phyloP scores from a whole-genome alignment of 129 eudicot species.

The Daucus carota region DNA sequence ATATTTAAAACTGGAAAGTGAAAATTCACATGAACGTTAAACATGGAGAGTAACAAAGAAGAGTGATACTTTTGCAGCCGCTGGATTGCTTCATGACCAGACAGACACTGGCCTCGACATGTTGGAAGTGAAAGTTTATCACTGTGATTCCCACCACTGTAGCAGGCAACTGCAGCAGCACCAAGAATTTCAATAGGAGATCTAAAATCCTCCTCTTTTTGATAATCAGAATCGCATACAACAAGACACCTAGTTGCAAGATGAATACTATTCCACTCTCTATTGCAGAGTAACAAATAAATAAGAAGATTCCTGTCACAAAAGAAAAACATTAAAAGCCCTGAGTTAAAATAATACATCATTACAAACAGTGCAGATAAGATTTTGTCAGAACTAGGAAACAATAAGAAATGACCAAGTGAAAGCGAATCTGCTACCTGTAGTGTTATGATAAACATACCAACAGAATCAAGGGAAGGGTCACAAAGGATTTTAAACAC shows the following conservation, averaged over 20 bases:
- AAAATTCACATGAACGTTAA: neutral
- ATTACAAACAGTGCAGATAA: neutral
- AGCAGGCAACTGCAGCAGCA: slow-evolving; percentile 73
- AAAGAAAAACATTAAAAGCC: slow-evolving; percentile 17
- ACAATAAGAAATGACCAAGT: neutral
- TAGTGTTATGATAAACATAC: neutral
- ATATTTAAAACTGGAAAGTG: neutral
- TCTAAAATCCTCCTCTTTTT: slow-evolving; percentile 43
- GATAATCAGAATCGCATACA: slow-evolving; percentile 30
- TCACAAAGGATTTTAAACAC: neutral
- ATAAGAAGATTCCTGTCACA: slow-evolving; percentile 67
- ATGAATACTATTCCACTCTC: slow-evolving; percentile 51
- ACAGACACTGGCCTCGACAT: slow-evolving; percentile 36
- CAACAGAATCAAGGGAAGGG: neutral
- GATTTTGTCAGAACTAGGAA: neutral
- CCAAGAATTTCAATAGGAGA: slow-evolving; percentile 65
- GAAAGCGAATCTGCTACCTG: neutral
- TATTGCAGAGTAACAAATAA: slow-evolving; percentile 59
- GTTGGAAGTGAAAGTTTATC: slow-evolving; percentile 38
- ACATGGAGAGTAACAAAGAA: neutral
- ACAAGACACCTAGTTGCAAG: slow-evolving; percentile 53
- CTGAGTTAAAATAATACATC: neutral
- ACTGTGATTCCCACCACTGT: slow-evolving; percentile 29
- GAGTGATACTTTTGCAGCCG: slow-evolving; percentile 55
- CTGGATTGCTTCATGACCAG: slow-evolving; percentile 30